Conservation (phyloP, 2,329 filamentous ascomycete genomes). For the Lecanoromycetidae sp. region DNA sequence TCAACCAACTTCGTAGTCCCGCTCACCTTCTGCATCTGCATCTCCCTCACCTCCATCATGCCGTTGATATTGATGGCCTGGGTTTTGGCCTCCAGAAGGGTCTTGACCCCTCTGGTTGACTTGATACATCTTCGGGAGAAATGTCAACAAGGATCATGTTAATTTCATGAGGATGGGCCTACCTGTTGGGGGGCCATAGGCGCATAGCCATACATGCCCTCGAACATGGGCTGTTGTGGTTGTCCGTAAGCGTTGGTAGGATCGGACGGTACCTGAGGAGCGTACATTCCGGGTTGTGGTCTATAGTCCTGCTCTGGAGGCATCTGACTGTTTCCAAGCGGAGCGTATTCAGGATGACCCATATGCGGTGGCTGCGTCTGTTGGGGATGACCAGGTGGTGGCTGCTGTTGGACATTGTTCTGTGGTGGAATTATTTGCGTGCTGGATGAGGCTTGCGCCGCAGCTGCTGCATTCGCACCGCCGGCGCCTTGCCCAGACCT, state of each 20-base stretch:
- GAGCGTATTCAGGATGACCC: constrained; percentile 41
- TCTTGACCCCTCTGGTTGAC: constrained; percentile 29
- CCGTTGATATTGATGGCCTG: constrained; percentile 27
- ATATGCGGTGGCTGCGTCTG: constrained; percentile 36
- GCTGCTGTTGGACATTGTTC: constrained; percentile 20
- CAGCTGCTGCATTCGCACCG: constrained; percentile 39
- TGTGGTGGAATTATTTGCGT: constrained; percentile 13
- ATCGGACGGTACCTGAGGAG: constrained; percentile 63
- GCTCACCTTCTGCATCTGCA: constrained; percentile 35
- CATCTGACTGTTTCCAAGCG: constrained; percentile 45
- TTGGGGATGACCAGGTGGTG: constrained; percentile 28
- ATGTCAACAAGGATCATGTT: neutral
- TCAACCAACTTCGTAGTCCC: constrained; percentile 31
- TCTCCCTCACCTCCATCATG: constrained; percentile 31
- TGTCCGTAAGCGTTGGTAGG: constrained; percentile 63
- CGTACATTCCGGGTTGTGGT: constrained; percentile 67
- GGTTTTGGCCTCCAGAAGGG: constrained; percentile 26
- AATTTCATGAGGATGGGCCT: constrained; percentile 26
- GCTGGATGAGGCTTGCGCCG: constrained; percentile 22
- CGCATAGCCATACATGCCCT: constrained; percentile 75
- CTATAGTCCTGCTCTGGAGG: constrained; percentile 66
- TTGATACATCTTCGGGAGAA: constrained; percentile 29
- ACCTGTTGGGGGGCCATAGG: constrained; percentile 69
- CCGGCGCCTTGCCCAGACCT: constrained; percentile 42
- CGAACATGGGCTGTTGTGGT: constrained; percentile 64